Evolutionary conservation across 1,284 basidiomycete genomes (phyloP).

Genomic region (Boletellus sp.): DNA sequence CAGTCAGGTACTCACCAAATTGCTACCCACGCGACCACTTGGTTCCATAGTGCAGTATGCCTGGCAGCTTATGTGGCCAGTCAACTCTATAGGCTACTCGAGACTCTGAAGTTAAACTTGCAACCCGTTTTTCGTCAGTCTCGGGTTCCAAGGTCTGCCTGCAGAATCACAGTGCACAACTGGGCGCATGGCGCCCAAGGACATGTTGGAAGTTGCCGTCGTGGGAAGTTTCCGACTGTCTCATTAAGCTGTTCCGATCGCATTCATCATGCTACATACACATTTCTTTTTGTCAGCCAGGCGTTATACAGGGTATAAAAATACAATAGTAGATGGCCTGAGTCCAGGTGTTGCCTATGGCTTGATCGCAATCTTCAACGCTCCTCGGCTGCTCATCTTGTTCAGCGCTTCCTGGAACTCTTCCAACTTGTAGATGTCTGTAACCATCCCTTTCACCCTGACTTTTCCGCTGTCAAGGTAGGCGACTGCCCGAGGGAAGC

Average conservation of each 20-base stretch:
- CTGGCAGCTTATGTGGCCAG: not conserved
- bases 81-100: not conserved
- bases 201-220: slow-evolving; percentile 6
- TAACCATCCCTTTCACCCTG: slow-evolving; percentile 78
- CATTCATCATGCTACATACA: no score
- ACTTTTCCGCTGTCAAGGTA: slow-evolving; percentile 85
- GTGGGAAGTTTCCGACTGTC: slow-evolving; percentile 7
- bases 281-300: no score
- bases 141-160: no score
- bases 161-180: no score
- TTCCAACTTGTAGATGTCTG: slow-evolving; percentile 71
- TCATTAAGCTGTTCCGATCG: no score
- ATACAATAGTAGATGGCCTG: slow-evolving; percentile 12
- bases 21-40: not conserved
- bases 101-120: not conserved
- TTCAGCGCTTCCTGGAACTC: slow-evolving; percentile 81
- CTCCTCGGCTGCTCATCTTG: slow-evolving; percentile 74
- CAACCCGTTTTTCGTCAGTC: not conserved
- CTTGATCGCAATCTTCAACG: slow-evolving; percentile 67
- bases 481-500: slow-evolving; percentile 85
- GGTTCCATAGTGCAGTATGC: slow-evolving; percentile 4
- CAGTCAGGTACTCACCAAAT: slow-evolving; percentile 13
- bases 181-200: not conserved
- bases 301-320: slow-evolving; percentile 16
- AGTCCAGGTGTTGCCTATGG: slow-evolving; percentile 30